Percentiles rank a stretch among this genome's conserved stretches.
Conservation (phyloP, 2,329 filamentous ascomycete species). For the Phoma herbarum region DNA sequence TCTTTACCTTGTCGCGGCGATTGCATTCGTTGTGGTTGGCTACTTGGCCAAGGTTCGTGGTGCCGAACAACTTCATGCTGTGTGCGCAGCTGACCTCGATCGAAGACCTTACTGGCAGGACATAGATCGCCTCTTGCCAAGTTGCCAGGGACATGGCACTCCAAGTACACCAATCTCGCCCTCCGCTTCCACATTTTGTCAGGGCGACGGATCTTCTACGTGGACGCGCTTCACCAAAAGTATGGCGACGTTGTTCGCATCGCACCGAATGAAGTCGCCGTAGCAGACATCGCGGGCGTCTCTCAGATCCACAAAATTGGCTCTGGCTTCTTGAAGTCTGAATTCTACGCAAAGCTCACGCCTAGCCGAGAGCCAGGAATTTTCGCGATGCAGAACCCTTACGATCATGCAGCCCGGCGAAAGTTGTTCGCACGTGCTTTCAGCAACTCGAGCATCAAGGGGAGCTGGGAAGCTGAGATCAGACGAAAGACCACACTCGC, state of each 20-base stretch:
- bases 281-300: constrained; percentile 32
- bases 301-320: constrained; percentile 48
- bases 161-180: constrained; percentile 40
- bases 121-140: constrained; percentile 20
- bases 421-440: constrained; percentile 50
- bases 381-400: constrained; percentile 51
- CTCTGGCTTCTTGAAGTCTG: constrained; percentile 53
- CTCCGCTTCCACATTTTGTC: constrained; percentile 49
- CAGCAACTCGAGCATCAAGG: constrained; percentile 46
- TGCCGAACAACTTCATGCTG: background rate
- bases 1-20: constrained; percentile 1
- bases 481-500: constrained; percentile 45
- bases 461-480: constrained; percentile 50
- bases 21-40: constrained; percentile 1
- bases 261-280: constrained; percentile 34
- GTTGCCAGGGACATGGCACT: constrained; percentile 44
- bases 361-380: constrained; percentile 40
- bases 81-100: background rate
- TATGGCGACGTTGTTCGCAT: constrained; percentile 43
- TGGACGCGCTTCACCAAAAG: constrained; percentile 48
- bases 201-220: constrained; percentile 51
- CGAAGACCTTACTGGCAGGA: background rate
- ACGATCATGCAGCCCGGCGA: constrained; percentile 48
- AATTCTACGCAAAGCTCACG: constrained; percentile 50
- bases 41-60: background rate